Percentiles rank a stretch among this genome's conserved stretches.
phyloP scores from a whole-genome alignment of 352 stramenopile species.

The Stramenopiles sp. region DNA sequence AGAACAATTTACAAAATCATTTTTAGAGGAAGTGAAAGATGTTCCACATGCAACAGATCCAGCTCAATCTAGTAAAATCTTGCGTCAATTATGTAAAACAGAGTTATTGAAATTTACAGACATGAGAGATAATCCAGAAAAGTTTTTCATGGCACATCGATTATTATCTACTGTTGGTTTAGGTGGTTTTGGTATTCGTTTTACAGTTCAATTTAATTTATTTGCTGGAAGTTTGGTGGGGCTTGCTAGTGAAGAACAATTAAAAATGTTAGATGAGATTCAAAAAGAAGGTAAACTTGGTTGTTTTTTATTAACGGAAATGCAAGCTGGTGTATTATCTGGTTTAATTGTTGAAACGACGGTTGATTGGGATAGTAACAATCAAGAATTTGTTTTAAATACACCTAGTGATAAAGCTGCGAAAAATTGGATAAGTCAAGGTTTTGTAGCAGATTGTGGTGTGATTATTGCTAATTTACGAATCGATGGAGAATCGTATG shows the following conservation, averaged over 20 bases:
- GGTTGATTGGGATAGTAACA: constrained; percentile 14
- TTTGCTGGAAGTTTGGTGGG: constrained; percentile 20
- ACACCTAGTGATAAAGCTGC: constrained; percentile 18
- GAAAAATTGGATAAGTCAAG: constrained; percentile 28
- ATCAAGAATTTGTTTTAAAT: constrained; percentile 22
- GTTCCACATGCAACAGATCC: too few relatives aligned
- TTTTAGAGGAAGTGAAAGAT: too few relatives aligned
- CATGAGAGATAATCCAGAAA: constrained; percentile 20
- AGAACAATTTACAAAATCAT: too few relatives aligned
- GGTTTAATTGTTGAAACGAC: constrained; percentile 24
- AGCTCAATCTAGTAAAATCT: not conserved
- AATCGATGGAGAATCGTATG: constrained; percentile 18
- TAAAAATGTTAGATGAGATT: constrained; percentile 15
- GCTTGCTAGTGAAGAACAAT: constrained; percentile 18
- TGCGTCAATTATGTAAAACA: constrained; percentile 17
- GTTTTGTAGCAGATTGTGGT: constrained; percentile 16
- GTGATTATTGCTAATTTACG: constrained; percentile 22
- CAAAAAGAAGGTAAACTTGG: constrained; percentile 20
- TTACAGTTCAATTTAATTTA: constrained; percentile 23
- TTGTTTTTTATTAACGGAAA: constrained; percentile 26
- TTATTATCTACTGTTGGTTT: constrained; percentile 10
- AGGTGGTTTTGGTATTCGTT: constrained; percentile 20
- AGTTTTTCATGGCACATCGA: constrained; percentile 21
- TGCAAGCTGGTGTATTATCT: constrained; percentile 21
- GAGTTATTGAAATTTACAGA: constrained; percentile 21